Evolutionary conservation across 306 rosid genomes (phyloP).

Genomic region (Trifolium dubium): DNA sequence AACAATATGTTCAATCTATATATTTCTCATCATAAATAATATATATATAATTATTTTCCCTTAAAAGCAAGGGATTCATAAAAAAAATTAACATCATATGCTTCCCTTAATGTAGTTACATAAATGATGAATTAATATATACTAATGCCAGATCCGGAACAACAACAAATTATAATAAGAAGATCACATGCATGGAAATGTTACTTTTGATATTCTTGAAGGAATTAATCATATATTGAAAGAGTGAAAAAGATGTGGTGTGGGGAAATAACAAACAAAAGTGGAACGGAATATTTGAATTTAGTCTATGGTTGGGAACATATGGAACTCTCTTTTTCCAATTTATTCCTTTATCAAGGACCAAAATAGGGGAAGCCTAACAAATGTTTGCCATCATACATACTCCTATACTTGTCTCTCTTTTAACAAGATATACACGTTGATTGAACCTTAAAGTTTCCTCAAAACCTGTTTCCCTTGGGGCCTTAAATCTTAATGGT

Average conservation of each 20-base stretch:
- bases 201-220: constrained; percentile 19
- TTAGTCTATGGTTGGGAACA: constrained; percentile 37
- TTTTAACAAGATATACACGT: constrained; percentile 14
- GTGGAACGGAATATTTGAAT: constrained; percentile 42
- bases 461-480: not conserved
- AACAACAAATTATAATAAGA: no score
- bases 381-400: constrained; percentile 35
- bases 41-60: no score
- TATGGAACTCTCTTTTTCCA: constrained; percentile 47
- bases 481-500: not conserved
- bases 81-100: no score
- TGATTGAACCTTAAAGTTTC: not conserved
- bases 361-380: constrained; percentile 46
- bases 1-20: constrained; percentile 13
- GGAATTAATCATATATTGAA: not conserved
- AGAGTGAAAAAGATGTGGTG: constrained; percentile 27
- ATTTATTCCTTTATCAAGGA: constrained; percentile 42
- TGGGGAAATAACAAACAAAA: constrained; percentile 48
- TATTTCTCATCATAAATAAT: not conserved
- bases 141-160: no score
- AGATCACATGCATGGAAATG: constrained; percentile 22
- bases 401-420: constrained; percentile 38
- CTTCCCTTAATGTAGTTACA: no score
- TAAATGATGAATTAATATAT: no score
- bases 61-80: no score